A percentile compares a stretch with the other conserved stretches of the same genome.
These are phyloP conservation scores for Nelumbo lutea DNA, from an alignment of 164 flowering plant genomes.

Conservation along the genomic window DNA sequence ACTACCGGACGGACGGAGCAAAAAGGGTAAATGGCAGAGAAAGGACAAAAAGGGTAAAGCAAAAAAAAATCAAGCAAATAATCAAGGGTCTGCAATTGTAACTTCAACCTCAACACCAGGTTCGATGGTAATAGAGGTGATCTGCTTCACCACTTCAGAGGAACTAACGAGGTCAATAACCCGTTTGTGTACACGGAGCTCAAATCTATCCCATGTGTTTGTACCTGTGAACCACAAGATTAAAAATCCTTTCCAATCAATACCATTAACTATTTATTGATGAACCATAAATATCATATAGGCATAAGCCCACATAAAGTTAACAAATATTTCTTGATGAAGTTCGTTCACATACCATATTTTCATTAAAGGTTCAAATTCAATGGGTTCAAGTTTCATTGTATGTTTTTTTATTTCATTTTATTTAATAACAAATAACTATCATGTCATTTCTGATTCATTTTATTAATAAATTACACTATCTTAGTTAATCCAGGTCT, in stretches of 20 bases:
- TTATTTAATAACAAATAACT: no score
- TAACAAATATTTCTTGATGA: no score
- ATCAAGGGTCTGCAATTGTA: constrained; percentile 43
- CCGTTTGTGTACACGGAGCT: constrained; percentile 54
- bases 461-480: no score
- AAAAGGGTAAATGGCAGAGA: neutral
- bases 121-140: constrained; percentile 52
- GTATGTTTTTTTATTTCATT: no score
- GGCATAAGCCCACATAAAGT: no score
- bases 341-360: no score
- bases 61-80: neutral
- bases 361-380: no score
- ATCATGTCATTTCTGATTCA: no score
- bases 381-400: no score
- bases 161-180: constrained; percentile 55
- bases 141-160: constrained; percentile 55
- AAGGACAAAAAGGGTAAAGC: neutral
- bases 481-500: no score
- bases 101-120: constrained; percentile 62
- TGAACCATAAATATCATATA: neutral
- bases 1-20: neutral
- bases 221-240: constrained; percentile 28
- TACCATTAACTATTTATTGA: neutral
- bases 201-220: constrained; percentile 54
- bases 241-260: neutral